These are phyloP conservation scores for Zymoseptoria ardabiliae DNA, from an alignment of 2,329 filamentous ascomycete species.

Conservation along the genomic window DNA sequence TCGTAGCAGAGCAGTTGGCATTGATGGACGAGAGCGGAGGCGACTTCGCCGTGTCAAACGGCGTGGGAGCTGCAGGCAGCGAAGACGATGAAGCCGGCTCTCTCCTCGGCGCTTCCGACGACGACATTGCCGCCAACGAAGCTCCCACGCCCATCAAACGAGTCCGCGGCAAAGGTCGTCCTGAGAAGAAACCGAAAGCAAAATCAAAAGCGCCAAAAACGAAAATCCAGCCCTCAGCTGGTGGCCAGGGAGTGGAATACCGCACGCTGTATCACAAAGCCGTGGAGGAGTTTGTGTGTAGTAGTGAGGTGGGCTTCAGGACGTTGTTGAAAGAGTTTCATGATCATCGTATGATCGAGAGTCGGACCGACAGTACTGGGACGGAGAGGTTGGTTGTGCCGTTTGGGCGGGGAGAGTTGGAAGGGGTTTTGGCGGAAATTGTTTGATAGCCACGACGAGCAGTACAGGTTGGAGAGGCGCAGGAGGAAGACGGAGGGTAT, in stretches of 20 bases:
- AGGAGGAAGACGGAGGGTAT: neutral
- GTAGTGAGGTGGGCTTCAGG: slow-evolving; percentile 90
- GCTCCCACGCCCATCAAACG: neutral
- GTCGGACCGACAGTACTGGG: slow-evolving; percentile 74
- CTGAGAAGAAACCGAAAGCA: slow-evolving; percentile 9
- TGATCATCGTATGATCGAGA: slow-evolving; percentile 95
- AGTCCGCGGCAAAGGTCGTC: slow-evolving; percentile 18
- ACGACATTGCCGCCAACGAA: slow-evolving; percentile 21
- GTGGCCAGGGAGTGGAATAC: slow-evolving; percentile 66
- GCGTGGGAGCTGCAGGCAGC: slow-evolving; percentile 25
- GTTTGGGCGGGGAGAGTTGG: slow-evolving; percentile 79
- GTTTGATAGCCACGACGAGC: slow-evolving; percentile 18
- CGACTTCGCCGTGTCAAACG: slow-evolving; percentile 19
- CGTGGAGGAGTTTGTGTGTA: slow-evolving; percentile 93
- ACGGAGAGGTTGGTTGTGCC: slow-evolving; percentile 81
- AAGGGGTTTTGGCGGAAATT: slow-evolving; percentile 76
- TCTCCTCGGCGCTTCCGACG: slow-evolving; percentile 15
- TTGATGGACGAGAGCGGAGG: slow-evolving; percentile 48
- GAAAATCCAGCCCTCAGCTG: slow-evolving; percentile 1
- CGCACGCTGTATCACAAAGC: slow-evolving; percentile 89
- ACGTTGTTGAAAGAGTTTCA: slow-evolving; percentile 95
- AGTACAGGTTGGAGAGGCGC: neutral
- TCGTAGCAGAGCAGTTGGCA: slow-evolving; percentile 77
- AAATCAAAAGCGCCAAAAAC: slow-evolving; percentile 8
- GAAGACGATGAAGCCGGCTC: slow-evolving; percentile 22